Base-by-base conservation (phyloP, 805 yeast genomes). In the Cyberlindnera maritima region DNA sequence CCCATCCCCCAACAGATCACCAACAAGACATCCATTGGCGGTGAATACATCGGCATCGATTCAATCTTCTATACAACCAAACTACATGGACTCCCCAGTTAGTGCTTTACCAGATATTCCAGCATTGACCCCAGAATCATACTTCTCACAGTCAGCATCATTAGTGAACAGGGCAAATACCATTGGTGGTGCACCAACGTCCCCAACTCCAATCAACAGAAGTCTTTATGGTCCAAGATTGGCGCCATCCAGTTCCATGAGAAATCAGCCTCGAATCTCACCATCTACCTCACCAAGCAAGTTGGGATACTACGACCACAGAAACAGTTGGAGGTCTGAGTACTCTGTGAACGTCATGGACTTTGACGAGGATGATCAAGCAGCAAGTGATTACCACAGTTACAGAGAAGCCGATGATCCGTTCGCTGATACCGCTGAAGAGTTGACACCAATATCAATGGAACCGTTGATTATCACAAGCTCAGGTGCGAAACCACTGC, bases 301-400 rank as follows among this genome's bases (percentile, higher is more conserved):
- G 39, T 44, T 42, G 15, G 49, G 56, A 2, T 60, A 59, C 23
- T 58, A 60, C 43, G 60, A 59, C 28, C 52, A 58, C 31, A 51
- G 64, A 52, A 58, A 54, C 6, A 60, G 64, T 44, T 60, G 62
- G 62, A 51, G 46, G 29, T 60, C 63, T 3, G 60, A 55, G n/a
- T 58, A 54, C 21, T 57, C 61, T 10, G 44, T 52, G 0, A 51
- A 55, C 36, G 44, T 56, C 1, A 43, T 48, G 34, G 55, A 50
- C 21, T 38, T 36, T 33, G 53, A 39, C 17, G 47, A 44, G n/a
- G 43, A 41, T 4, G 48, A 43, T 4, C 25, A 18, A 6, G 18
- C 23, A 14, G 26, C 12, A 9, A 29, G 43, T 15, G 50, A 41
- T 20, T 44, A 41, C 31, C 45, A 46, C 36, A 42, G 36, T 18